Evolutionary conservation across 306 rosid species (phyloP).

Genomic region (Corylus avellana): DNA sequence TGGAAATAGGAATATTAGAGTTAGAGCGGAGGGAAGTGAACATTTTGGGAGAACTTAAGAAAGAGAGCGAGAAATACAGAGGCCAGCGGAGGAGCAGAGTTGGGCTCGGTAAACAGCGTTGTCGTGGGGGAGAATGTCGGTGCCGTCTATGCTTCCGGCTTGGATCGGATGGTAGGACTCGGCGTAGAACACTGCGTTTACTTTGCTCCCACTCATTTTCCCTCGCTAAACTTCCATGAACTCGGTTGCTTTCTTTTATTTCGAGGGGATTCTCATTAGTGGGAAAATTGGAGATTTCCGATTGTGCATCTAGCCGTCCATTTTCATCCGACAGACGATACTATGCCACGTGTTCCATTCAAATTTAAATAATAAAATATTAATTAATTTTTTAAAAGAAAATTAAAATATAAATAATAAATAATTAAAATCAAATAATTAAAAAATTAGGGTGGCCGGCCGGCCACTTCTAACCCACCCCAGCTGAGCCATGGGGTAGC

Average conservation of each 20-base stretch:
- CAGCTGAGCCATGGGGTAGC: no score
- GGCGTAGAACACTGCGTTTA: constrained; percentile 74
- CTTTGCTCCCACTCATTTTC: constrained; percentile 26
- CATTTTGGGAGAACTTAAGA: not conserved
- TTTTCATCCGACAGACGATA: no score
- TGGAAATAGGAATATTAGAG: not conserved
- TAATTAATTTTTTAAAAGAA: no score
- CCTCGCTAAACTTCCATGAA: not conserved
- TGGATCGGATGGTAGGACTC: constrained; percentile 81
- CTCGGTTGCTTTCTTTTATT: not conserved
- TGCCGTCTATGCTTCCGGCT: constrained; percentile 95
- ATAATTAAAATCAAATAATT: no score
- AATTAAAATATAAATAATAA: no score
- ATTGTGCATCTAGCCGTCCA: no score
- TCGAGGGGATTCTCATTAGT: not conserved
- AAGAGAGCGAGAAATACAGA: constrained; percentile 36
- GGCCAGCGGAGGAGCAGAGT: constrained; percentile 75
- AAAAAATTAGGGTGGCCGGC: no score
- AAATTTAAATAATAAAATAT: no score
- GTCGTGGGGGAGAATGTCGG: constrained; percentile 81
- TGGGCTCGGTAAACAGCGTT: constrained; percentile 75
- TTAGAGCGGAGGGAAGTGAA: not conserved
- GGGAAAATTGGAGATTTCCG: no score
- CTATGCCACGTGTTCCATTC: no score
- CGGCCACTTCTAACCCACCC: no score